Conservation (phyloP, 495 filamentous ascomycete species). For the Trichocladium uniseriatum region DNA sequence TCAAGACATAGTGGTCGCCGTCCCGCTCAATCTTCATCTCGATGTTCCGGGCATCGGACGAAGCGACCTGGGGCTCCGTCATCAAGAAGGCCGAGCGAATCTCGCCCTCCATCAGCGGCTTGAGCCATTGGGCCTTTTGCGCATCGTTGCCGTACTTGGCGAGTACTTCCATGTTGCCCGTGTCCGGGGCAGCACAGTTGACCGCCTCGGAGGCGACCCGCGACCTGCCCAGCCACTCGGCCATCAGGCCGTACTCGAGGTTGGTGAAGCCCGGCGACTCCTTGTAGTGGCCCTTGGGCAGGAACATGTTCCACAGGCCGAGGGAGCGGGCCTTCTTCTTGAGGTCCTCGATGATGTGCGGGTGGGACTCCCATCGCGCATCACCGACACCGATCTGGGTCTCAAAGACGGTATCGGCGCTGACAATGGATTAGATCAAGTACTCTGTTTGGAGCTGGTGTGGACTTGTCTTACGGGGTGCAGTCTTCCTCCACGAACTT, state of each 20-base stretch:
- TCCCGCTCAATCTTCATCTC: constrained; percentile 69
- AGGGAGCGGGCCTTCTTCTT: constrained; percentile 74
- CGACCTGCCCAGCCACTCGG: constrained; percentile 77
- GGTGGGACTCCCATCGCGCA: constrained; percentile 66
- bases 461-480: constrained; percentile 48
- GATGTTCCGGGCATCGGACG: constrained; percentile 83
- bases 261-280: constrained; percentile 88
- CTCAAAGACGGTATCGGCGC: constrained; percentile 64
- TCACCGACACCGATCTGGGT: constrained; percentile 71
- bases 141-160: constrained; percentile 85
- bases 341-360: constrained; percentile 73
- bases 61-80: constrained; percentile 83
- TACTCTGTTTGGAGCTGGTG: not conserved
- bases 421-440: constrained; percentile 16
- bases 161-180: constrained; percentile 92
- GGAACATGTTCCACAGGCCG: constrained; percentile 98
- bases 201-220: constrained; percentile 74
- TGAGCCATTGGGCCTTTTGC: constrained; percentile 84
- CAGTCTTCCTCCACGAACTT: constrained; percentile 97
- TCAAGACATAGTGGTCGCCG: constrained; percentile 75
- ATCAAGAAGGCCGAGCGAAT: constrained; percentile 89
- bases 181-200: constrained; percentile 87
- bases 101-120: constrained; percentile 71
- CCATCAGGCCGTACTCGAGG: constrained; percentile 89
- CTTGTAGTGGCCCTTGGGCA: constrained; percentile 87